phyloP scores from a whole-genome alignment of 768 basidiomycete genomes.

The Trametes punicea region DNA sequence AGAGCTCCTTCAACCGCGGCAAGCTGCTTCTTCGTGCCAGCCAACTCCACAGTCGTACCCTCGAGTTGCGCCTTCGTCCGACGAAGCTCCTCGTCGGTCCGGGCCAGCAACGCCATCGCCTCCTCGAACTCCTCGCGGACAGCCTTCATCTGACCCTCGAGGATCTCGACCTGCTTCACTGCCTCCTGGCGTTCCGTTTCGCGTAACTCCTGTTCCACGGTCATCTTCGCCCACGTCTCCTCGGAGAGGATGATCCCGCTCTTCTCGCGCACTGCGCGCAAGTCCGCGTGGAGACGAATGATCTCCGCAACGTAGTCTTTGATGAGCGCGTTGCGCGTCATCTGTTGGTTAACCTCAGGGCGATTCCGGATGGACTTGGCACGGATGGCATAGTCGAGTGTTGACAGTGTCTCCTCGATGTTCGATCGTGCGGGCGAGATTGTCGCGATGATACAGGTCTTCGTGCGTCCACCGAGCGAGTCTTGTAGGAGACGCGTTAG shows the following conservation, averaged over 20 bases:
- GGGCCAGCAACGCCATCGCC: slow-evolving; percentile 72
- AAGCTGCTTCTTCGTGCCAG: slow-evolving; percentile 54
- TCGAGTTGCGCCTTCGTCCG: slow-evolving; percentile 54
- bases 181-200: slow-evolving; percentile 81
- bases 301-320: slow-evolving; percentile 95
- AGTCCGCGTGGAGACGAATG: slow-evolving; percentile 85
- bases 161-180: slow-evolving; percentile 74
- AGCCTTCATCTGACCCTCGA: slow-evolving; percentile 76
- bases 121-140: slow-evolving; percentile 92
- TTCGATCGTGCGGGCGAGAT: slow-evolving; percentile 92
- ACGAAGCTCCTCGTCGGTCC: slow-evolving; percentile 73
- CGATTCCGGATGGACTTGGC: slow-evolving; percentile 95
- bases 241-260: slow-evolving; percentile 94
- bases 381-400: slow-evolving; percentile 92
- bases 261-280: slow-evolving; percentile 90
- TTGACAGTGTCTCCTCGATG: slow-evolving; percentile 96
- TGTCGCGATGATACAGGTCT: slow-evolving; percentile 97
- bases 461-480: slow-evolving; percentile 95
- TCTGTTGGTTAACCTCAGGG: slow-evolving; percentile 92
- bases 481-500: slow-evolving; percentile 97
- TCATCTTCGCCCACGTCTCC: slow-evolving; percentile 86
- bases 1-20: slow-evolving; percentile 54
- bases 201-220: slow-evolving; percentile 67
- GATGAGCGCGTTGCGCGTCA: slow-evolving; percentile 87
- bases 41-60: slow-evolving; percentile 50